Percentiles rank a stretch among this genome's conserved stretches.
These are phyloP conservation scores for Neonectria ditissima DNA, from an alignment of 2,329 filamentous ascomycete species.

Conservation along the genomic window DNA sequence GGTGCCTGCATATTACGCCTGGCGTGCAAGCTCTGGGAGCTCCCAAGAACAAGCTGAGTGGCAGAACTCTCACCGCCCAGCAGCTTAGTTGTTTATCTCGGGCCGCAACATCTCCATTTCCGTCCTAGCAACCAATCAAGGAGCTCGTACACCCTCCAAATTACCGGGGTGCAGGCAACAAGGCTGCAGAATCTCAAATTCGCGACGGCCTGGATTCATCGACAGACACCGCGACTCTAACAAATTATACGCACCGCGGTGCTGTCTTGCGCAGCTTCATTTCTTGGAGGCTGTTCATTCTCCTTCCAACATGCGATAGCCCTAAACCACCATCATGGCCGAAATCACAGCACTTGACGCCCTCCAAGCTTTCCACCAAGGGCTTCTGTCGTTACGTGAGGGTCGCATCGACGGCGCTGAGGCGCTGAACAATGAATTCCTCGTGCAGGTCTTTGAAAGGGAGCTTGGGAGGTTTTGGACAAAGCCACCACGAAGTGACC, in stretches of 20 bases:
- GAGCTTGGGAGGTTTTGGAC: slow-evolving; percentile 79
- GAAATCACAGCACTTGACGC: slow-evolving; percentile 78
- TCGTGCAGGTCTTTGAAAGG: slow-evolving; percentile 77
- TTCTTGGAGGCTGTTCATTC: slow-evolving; percentile 32
- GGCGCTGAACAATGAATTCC: slow-evolving; percentile 76
- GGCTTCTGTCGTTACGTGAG: slow-evolving; percentile 82
- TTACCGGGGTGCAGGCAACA: slow-evolving; percentile 43
- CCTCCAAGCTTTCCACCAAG: slow-evolving; percentile 86
- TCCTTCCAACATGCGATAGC: slow-evolving; percentile 60
- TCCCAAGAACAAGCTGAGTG: slow-evolving; percentile 34
- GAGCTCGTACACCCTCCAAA: slow-evolving; percentile 32
- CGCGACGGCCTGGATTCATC: slow-evolving; percentile 41
- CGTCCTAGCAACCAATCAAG: slow-evolving; percentile 43
- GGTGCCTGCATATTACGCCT: slow-evolving; percentile 16
- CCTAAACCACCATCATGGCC: slow-evolving; percentile 69
- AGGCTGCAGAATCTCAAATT: slow-evolving; percentile 50
- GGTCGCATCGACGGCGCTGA: slow-evolving; percentile 71
- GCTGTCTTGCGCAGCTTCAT: slow-evolving; percentile 39
- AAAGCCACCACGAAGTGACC: slow-evolving; percentile 78
- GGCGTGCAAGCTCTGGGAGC: slow-evolving; percentile 12
- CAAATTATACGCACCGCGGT: slow-evolving; percentile 41
- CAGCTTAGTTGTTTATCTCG: slow-evolving; percentile 42
- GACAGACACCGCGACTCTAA: slow-evolving; percentile 39
- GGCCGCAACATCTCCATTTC: slow-evolving; percentile 41
- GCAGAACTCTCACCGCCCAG: slow-evolving; percentile 53